A percentile compares a stretch with the other conserved stretches of the same genome.
Evolutionary conservation across 352 stramenopile genomes (phyloP).

Genomic region (Phytophthora chlamydospora): DNA sequence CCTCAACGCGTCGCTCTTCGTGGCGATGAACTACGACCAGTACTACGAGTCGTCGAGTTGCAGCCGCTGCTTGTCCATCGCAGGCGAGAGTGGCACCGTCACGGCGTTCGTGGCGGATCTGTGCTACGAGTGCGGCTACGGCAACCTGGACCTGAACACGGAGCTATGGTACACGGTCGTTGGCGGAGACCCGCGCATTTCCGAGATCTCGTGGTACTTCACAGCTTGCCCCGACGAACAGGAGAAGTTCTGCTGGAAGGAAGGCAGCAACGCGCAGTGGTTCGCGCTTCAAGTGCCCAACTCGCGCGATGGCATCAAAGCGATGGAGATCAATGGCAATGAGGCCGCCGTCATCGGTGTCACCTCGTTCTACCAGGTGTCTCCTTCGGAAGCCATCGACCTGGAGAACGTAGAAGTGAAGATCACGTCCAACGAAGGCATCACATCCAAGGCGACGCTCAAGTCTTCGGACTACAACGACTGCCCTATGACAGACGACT

Average conservation of each 20-base stretch:
- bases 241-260: slow-evolving; percentile 73
- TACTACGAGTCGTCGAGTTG: slow-evolving; percentile 60
- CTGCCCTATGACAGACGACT: slow-evolving; percentile 47
- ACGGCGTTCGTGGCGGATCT: slow-evolving; percentile 62
- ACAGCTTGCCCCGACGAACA: slow-evolving; percentile 62
- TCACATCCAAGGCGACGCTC: slow-evolving; percentile 86
- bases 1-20: slow-evolving; percentile 52
- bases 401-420: slow-evolving; percentile 76
- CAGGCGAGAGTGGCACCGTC: slow-evolving; percentile 48
- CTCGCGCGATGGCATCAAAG: slow-evolving; percentile 50
- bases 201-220: slow-evolving; percentile 65
- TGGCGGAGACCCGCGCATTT: slow-evolving; percentile 54
- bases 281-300: slow-evolving; percentile 68
- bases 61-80: slow-evolving; percentile 63
- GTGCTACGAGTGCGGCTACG: slow-evolving; percentile 68
- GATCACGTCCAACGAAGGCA: slow-evolving; percentile 84
- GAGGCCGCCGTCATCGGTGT: slow-evolving; percentile 67
- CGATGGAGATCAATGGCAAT: slow-evolving; percentile 54
- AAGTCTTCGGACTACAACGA: slow-evolving; percentile 41
- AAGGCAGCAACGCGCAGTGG: slow-evolving; percentile 71
- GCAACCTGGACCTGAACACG: slow-evolving; percentile 72
- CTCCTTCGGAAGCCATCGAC: slow-evolving; percentile 39
- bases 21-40: slow-evolving; percentile 70
- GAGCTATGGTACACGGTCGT: slow-evolving; percentile 60
- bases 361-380: slow-evolving; percentile 90